Evolutionary conservation across 1,284 basidiomycete genomes (phyloP).

Genomic region (Apiotrichum gracile): DNA sequence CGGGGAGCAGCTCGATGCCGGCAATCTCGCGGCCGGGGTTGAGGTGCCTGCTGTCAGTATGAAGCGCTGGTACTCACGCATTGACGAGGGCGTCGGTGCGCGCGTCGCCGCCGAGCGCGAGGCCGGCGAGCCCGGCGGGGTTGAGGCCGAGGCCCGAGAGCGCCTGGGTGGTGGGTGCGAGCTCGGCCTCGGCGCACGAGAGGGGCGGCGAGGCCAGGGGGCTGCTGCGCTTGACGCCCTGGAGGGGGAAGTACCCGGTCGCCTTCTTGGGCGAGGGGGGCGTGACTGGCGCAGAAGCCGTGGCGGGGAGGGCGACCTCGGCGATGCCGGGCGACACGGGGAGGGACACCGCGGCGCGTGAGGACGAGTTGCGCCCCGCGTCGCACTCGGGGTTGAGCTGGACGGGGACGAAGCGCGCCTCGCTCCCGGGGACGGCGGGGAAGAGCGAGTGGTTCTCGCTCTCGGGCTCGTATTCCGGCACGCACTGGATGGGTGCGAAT

Average conservation of each 20-base stretch:
- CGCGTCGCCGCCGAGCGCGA: background rate
- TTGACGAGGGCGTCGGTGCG: background rate
- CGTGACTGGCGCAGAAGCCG: background rate
- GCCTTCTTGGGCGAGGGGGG: background rate
- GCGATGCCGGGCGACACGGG: background rate
- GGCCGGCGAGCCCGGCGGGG: too few species aligned
- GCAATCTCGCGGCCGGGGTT: constrained; percentile 1
- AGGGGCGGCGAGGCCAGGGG: background rate
- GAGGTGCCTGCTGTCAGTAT: background rate
- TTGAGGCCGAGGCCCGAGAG: too few species aligned
- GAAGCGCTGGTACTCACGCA: background rate
- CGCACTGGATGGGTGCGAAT: background rate
- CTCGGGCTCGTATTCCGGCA: background rate
- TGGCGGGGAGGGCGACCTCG: background rate
- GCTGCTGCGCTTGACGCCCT: background rate
- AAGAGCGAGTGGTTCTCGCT: background rate
- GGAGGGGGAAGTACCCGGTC: background rate
- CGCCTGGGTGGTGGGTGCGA: too few species aligned
- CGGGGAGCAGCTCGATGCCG: background rate
- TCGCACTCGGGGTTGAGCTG: background rate
- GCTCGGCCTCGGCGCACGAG: background rate
- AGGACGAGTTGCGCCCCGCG: background rate
- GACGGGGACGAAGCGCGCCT: background rate
- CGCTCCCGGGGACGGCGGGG: background rate
- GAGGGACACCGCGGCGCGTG: background rate